phyloP scores from a whole-genome alignment of 1,139 yeast species.

The Suhomyces panamericanus region DNA sequence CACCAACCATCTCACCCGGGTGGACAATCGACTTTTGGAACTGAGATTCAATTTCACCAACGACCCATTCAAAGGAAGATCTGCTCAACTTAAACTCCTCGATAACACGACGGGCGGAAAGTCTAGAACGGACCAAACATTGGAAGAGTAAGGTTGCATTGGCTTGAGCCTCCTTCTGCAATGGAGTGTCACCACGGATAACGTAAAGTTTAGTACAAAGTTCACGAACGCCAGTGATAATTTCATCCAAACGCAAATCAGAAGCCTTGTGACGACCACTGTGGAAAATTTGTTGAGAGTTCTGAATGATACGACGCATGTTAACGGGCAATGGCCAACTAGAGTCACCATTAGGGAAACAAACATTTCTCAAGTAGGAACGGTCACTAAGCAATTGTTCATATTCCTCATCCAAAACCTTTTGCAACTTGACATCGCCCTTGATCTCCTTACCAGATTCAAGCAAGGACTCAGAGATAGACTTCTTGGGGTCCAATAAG shows the following conservation, averaged over 20 bases:
- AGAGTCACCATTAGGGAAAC: slow-evolving; percentile 90
- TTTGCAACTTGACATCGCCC: slow-evolving; percentile 86
- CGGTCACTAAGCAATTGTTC: slow-evolving; percentile 77
- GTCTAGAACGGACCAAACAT: slow-evolving; percentile 86
- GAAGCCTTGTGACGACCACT: slow-evolving; percentile 89
- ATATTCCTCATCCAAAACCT: slow-evolving; percentile 79
- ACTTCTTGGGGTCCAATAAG: slow-evolving; percentile 65
- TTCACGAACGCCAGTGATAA: slow-evolving; percentile 70
- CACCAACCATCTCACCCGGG: slow-evolving; percentile 99
- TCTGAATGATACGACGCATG: slow-evolving; percentile 92
- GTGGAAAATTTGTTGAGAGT: slow-evolving; percentile 96
- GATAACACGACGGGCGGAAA: slow-evolving; percentile 86
- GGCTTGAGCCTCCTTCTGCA: slow-evolving; percentile 82
- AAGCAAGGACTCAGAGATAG: slow-evolving; percentile 68
- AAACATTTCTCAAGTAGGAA: slow-evolving; percentile 68
- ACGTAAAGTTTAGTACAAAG: slow-evolving; percentile 70
- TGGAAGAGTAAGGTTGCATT: slow-evolving; percentile 91
- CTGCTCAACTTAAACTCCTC: slow-evolving; percentile 86
- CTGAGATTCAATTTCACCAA: slow-evolving; percentile 91
- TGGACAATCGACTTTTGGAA: slow-evolving; percentile 91
- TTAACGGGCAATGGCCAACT: slow-evolving; percentile 98
- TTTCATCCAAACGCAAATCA: slow-evolving; percentile 81
- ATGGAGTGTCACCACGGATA: slow-evolving; percentile 76
- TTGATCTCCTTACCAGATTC: slow-evolving; percentile 90
- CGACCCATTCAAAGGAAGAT: slow-evolving; percentile 91